These are phyloP conservation scores for Coriaria nepalensis DNA, from an alignment of 306 rosid species.

Conservation along the genomic window DNA sequence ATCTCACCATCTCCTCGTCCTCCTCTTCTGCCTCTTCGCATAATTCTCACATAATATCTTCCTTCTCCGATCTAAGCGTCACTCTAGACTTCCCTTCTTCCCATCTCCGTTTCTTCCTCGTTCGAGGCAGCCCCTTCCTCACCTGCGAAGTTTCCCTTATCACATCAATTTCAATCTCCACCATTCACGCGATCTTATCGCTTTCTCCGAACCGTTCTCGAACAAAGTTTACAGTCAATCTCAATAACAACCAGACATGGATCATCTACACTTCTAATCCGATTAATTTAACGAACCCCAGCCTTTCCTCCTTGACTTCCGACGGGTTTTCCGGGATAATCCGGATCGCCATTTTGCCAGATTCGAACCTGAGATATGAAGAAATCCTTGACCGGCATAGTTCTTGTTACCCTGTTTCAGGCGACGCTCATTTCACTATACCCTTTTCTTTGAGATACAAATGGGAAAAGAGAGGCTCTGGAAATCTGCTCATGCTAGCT, in stretches of 20 bases:
- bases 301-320: conserved; percentile 37
- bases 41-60: conserved; percentile 39
- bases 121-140: conserved; percentile 73
- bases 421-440: conserved; percentile 36
- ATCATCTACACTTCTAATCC: conserved; percentile 49
- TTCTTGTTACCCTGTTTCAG: conserved; percentile 67
- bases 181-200: conserved; percentile 51
- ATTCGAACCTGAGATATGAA: conserved; percentile 21
- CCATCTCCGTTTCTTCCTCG: conserved; percentile 50
- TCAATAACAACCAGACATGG: conserved; percentile 84
- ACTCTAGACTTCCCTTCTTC: conserved; percentile 64
- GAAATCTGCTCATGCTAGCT: conserved; percentile 58
- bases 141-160: conserved; percentile 31
- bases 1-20: conserved; percentile 48
- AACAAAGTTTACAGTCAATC: conserved; percentile 42
- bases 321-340: conserved; percentile 47
- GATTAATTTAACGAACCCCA: conserved; percentile 22
- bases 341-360: conserved; percentile 47
- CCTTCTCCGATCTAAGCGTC: conserved; percentile 57
- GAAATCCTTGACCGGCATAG: conserved; percentile 42
- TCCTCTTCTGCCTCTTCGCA: conserved; percentile 12
- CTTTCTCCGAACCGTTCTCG: conserved; percentile 31
- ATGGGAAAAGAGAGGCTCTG: conserved; percentile 70
- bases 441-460: conserved; percentile 52
- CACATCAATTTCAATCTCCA: conserved; percentile 43